Conservation (phyloP, 1,284 basidiomycete genomes). For the Cutaneotrichosporon cavernicola region DNA sequence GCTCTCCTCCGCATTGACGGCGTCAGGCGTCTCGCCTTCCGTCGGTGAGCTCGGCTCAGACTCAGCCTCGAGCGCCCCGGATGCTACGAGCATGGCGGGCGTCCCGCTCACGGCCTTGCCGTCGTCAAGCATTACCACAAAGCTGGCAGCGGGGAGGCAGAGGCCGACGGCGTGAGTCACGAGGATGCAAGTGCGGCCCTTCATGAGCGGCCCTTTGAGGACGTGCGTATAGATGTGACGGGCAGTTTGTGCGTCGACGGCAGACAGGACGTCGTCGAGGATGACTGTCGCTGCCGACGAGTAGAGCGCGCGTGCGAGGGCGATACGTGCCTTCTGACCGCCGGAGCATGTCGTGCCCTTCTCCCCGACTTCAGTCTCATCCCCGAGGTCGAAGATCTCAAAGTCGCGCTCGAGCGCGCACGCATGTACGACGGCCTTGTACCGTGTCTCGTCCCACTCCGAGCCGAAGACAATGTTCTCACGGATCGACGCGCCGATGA, state of each 20-base stretch:
- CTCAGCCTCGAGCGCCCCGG: slow-evolving; percentile 28
- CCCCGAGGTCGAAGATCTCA: slow-evolving; percentile 58
- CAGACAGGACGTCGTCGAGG: slow-evolving; percentile 51
- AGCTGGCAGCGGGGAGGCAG: slow-evolving; percentile 54
- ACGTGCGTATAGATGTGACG: slow-evolving; percentile 45
- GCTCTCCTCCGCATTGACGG: neutral
- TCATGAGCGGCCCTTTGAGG: slow-evolving; percentile 50
- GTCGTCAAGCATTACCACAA: slow-evolving; percentile 48
- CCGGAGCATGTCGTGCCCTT: slow-evolving; percentile 58
- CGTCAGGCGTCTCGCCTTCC: slow-evolving; percentile 16
- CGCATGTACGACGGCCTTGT: slow-evolving; percentile 55
- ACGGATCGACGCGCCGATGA: slow-evolving; percentile 59
- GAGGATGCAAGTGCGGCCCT: slow-evolving; percentile 55
- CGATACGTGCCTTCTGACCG: slow-evolving; percentile 52
- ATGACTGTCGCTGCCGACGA: slow-evolving; percentile 48
- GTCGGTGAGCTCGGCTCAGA: slow-evolving; percentile 17
- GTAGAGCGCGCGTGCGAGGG: slow-evolving; percentile 51
- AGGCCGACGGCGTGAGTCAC: slow-evolving; percentile 59
- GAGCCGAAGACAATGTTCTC: slow-evolving; percentile 60
- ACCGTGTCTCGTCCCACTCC: slow-evolving; percentile 53
- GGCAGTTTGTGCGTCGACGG: slow-evolving; percentile 56
- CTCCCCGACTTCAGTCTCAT: slow-evolving; percentile 61
- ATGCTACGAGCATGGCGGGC: slow-evolving; percentile 37
- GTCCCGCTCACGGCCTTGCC: slow-evolving; percentile 43
- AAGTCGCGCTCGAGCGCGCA: slow-evolving; percentile 59